phyloP scores from a whole-genome alignment of 805 yeast genomes.

The Alloascoidea hylecoeti region DNA sequence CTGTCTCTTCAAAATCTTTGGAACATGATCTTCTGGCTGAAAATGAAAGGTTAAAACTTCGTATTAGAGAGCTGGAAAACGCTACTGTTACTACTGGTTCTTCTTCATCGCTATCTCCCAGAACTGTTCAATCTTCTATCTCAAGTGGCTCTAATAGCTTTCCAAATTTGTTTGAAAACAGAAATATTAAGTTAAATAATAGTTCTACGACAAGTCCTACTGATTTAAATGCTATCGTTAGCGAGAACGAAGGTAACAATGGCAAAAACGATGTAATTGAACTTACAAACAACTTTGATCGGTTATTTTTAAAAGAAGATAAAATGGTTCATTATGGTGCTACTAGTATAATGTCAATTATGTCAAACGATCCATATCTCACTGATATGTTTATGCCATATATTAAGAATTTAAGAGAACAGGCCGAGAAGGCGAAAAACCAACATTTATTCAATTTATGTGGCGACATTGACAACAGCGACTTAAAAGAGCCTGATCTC shows the following conservation, averaged over 20 bases:
- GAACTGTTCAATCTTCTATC: background rate
- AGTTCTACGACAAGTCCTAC: background rate
- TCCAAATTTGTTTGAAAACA: background rate
- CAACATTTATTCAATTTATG: conserved; percentile 3
- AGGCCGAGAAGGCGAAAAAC: conserved; percentile 4
- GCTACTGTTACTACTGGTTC: background rate
- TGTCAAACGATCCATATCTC: conserved; percentile 1
- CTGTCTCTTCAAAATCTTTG: background rate
- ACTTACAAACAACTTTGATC: conserved; percentile 1
- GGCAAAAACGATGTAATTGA: background rate
- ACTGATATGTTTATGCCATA: conserved; percentile 2
- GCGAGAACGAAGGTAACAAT: background rate
- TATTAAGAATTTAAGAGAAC: conserved; percentile 2
- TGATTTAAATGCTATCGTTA: background rate
- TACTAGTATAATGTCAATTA: background rate
- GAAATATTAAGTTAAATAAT: background rate
- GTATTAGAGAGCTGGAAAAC: background rate
- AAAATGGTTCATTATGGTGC: conserved; percentile 2
- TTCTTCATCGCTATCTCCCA: background rate
- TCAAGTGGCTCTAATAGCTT: background rate
- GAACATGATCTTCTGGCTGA: background rate
- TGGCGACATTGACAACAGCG: background rate
- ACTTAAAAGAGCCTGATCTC: background rate
- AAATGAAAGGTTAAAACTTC: background rate
- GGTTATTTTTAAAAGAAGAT: background rate